A percentile compares a stretch with the other conserved stretches of the same genome.
phyloP scores from a whole-genome alignment of 768 basidiomycete species.

The Phanerochaete carnosa region DNA sequence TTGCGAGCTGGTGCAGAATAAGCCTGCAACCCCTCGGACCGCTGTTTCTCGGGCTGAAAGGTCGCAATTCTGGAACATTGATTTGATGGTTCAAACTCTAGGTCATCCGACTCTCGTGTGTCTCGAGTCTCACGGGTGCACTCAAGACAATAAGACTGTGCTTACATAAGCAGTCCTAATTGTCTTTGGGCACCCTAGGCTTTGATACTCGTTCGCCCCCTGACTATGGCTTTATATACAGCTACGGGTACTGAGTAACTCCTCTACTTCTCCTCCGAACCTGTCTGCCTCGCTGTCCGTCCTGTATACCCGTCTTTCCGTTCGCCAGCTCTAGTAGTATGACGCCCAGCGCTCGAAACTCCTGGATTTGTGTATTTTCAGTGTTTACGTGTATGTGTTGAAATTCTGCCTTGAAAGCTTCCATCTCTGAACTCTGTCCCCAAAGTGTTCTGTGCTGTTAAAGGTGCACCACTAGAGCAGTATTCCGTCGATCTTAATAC shows the following conservation, averaged over 20 bases:
- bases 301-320: background rate
- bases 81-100: background rate
- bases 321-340: background rate
- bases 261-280: background rate
- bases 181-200: background rate
- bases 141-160: conserved; percentile 2
- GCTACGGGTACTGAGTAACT: background rate
- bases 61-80: background rate
- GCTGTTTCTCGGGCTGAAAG: background rate
- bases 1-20: background rate
- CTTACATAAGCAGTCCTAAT: conserved; percentile 7
- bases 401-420: background rate
- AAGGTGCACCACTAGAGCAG: background rate
- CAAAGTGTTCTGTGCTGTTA: background rate
- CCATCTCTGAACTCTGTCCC: background rate
- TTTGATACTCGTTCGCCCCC: background rate
- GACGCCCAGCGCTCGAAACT: background rate
- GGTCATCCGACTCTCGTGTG: background rate
- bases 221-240: background rate
- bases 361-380: background rate
- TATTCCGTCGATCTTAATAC: background rate
- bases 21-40: background rate
- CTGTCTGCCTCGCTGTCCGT: background rate
- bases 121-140: background rate
- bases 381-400: background rate